These are phyloP conservation scores for Leccinum barrowsii DNA, from an alignment of 768 basidiomycete species.

Conservation along the genomic window DNA sequence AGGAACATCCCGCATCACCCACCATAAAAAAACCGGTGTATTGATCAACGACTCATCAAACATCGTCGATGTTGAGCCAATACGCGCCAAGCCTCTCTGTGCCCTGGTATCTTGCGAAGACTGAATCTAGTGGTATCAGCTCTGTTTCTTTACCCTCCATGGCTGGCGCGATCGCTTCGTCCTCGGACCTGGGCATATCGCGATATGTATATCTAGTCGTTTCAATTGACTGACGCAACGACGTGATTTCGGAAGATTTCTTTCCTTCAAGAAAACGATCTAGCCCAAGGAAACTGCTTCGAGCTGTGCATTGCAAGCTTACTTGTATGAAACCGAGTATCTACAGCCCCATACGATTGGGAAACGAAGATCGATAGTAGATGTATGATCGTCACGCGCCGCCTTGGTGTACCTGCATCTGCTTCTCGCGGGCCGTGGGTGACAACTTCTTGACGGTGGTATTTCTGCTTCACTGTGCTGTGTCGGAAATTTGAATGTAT, in stretches of 20 bases:
- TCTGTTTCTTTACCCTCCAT: too few species aligned
- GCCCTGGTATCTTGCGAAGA: too few species aligned
- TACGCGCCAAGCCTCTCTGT: too few species aligned
- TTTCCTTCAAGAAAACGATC: not conserved
- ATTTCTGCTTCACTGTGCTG: not conserved
- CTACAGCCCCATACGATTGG: not conserved
- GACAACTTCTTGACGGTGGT: not conserved
- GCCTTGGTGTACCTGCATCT: not conserved
- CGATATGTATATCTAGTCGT: not conserved
- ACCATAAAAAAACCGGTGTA: not conserved
- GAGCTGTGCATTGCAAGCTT: not conserved
- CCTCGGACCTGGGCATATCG: too few species aligned
- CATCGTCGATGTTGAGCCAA: too few species aligned
- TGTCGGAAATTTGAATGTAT: not conserved
- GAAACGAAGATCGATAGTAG: not conserved
- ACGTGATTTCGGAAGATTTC: not conserved
- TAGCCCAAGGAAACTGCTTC: not conserved
- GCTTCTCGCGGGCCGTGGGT: not conserved
- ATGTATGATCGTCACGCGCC: not conserved
- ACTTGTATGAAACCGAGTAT: too few species aligned
- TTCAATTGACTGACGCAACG: not conserved
- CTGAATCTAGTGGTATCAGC: too few species aligned
- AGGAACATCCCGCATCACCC: slow-evolving; percentile 54
- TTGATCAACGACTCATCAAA: not conserved
- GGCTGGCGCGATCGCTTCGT: too few species aligned